Base-by-base conservation (phyloP, 768 basidiomycete genomes). In the Hypsizygus marmoreus region DNA sequence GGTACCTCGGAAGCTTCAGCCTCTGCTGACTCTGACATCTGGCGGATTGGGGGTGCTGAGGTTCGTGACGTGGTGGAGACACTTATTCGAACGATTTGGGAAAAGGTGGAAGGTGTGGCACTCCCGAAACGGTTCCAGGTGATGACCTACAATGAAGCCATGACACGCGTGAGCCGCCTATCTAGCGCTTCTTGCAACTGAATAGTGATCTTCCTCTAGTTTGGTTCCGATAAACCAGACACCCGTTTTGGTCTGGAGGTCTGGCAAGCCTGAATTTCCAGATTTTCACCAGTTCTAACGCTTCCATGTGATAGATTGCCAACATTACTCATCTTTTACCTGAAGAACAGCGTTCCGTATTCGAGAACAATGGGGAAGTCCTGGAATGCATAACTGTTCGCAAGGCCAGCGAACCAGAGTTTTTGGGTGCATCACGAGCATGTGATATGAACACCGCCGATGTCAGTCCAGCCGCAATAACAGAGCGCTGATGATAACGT, bases 141-240 rank as follows among this genome's bases (percentile, higher is more conserved):
- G 38, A 85, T 95, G 82, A 91, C 88, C 42, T 97, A 95, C 66
- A 62, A 76, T 47, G 84, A 94, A 60, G 91, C 94, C n/a, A 97
- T 97, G 89, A 75, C 79, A 62, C 81, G 81, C 51, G 91, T 91
- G 63, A 68, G 84, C 63, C 43, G 23, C 31, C 16, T 11, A 23
- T 35, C 7, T 41, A 37, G 33, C 16, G 13, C 45, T 12, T 22
- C 14, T 17, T 10, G 20, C 35, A 35, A n/a, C 16, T 17, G 31
- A 39, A 20, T 36, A 44, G 26, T 45, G 29, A 45, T 37, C 19
- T 17, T 38, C 34, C 24, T 56, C 16, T 51, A 94, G 88, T 97
- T 85, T 74, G 94, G 94, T 11, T 90, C 90, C 45, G 94, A 97
- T 68, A 97, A 97, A 70, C 95, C 95, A 34, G 95, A 97, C 67